Conservation (phyloP, 768 basidiomycete genomes). For the Hysterangium stoloniferum region DNA sequence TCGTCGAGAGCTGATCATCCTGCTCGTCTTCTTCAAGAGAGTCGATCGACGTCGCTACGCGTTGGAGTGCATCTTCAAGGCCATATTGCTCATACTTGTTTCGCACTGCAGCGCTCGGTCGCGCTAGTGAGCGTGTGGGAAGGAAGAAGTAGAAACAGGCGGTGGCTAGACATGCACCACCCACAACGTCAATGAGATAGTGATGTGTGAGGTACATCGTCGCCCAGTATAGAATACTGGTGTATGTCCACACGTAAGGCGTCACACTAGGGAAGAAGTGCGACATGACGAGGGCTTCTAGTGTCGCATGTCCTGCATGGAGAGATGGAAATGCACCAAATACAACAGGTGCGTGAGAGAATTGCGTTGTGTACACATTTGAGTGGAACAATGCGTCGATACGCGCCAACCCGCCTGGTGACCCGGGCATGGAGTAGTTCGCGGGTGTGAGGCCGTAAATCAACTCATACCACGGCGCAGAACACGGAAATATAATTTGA, state of each 20-base stretch:
- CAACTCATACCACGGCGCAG: slow-evolving; percentile 97
- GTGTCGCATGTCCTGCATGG: slow-evolving; percentile 84
- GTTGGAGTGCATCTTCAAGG: slow-evolving; percentile 39
- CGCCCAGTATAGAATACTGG: slow-evolving; percentile 86
- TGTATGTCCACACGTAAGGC: slow-evolving; percentile 73
- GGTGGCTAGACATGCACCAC: slow-evolving; percentile 85
- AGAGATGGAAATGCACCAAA: slow-evolving; percentile 97
- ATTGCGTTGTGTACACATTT: slow-evolving; percentile 67
- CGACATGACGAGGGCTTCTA: slow-evolving; percentile 87
- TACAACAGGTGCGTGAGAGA: slow-evolving; percentile 83
- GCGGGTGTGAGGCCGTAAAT: slow-evolving; percentile 95
- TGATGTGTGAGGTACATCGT: slow-evolving; percentile 99
- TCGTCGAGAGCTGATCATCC: slow-evolving; percentile 54
- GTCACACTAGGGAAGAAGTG: slow-evolving; percentile 85
- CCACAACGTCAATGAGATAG: slow-evolving; percentile 97
- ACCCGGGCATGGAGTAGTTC: slow-evolving; percentile 85
- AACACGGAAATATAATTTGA: slow-evolving; percentile 86
- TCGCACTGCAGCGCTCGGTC: slow-evolving; percentile 28
- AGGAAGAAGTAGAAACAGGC: slow-evolving; percentile 83
- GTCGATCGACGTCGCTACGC: slow-evolving; percentile 25
- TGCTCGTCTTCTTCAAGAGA: slow-evolving; percentile 56
- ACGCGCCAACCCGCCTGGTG: slow-evolving; percentile 85
- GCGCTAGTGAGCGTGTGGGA: slow-evolving; percentile 62
- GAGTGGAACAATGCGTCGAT: slow-evolving; percentile 84
- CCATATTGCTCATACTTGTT: slow-evolving; percentile 77